These are phyloP conservation scores for Phytophthora cactorum DNA, from an alignment of 352 stramenopile genomes.

Conservation along the genomic window DNA sequence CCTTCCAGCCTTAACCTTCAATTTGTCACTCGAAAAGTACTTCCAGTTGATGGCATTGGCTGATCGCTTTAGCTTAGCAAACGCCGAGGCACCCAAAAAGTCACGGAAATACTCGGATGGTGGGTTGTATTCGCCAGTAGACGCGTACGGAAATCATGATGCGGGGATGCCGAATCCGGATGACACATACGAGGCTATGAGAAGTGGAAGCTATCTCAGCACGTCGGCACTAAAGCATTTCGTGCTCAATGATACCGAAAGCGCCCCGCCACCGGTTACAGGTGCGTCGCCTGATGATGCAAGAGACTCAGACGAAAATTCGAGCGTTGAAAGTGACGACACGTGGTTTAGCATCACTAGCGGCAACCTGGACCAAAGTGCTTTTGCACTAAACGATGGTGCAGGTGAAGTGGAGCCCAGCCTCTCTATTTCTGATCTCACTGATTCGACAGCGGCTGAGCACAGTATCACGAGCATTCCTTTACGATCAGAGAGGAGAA, in stretches of 20 bases:
- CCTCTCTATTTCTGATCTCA: constrained; percentile 29
- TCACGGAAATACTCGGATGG: constrained; percentile 27
- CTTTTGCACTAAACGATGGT: constrained; percentile 23
- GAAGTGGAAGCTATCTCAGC: constrained; percentile 52
- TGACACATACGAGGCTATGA: constrained; percentile 36
- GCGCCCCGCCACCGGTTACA: constrained; percentile 13
- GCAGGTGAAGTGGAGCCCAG: constrained; percentile 15
- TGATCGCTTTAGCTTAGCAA: constrained; percentile 62
- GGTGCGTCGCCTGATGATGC: constrained; percentile 30
- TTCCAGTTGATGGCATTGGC: constrained; percentile 68
- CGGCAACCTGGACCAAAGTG: constrained; percentile 56
- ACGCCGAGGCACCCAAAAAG: constrained; percentile 32
- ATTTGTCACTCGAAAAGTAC: constrained; percentile 88
- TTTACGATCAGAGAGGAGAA: constrained; percentile 30
- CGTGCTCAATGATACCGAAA: constrained; percentile 48
- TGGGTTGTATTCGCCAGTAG: constrained; percentile 21
- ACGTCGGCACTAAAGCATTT: constrained; percentile 60
- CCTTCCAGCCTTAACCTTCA: constrained; percentile 82
- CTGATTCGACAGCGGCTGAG: constrained; percentile 11
- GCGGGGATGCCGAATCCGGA: constrained; percentile 9
- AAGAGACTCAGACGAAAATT: constrained; percentile 60
- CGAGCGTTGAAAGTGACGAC: constrained; percentile 85
- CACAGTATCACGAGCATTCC: constrained; percentile 11
- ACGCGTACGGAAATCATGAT: constrained; percentile 17
- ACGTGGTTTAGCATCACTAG: constrained; percentile 91